Evolutionary conservation across 75 land plant species (phyloP), one percentile per base, ranked within the genome.

Genomic region (Ceratopteris richardii): DNA sequence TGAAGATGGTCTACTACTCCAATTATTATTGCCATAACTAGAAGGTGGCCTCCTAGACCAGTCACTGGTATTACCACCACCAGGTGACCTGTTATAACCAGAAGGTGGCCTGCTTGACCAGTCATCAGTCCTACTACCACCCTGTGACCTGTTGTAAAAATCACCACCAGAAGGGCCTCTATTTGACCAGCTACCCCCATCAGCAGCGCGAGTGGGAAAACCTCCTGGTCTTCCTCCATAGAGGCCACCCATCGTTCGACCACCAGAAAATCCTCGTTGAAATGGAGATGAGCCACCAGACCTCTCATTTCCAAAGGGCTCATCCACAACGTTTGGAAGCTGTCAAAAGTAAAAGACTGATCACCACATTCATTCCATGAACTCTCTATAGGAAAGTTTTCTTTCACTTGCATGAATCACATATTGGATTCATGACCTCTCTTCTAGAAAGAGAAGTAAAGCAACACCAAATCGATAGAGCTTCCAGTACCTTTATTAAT

Each of bases 221-320:
- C 63, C 63, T 11, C 63, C 63, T 19, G 29, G 19, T 14, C 63
- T 40, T 13, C 54, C 53, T 29, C 65, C 65, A 18, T 17, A 46
- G 51, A 5, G 1, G 2, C 65, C 55, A 63, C 53, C 53, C 10
- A 23, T 6, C 1, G 57, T n/a, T 16, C 65, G 57, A 26, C 65
- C 54, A 47, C 51, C 10, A 44, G 13, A 18, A 43, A 6, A 20
- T 2, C 65, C 65, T 20, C 65, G 19, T 28, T 57, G 59, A 16
- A 33, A 27, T 2, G 39, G 59, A 9, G 59, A 21, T 33, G 39
- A 18, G 3, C 1, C 23, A 24, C 63, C 63, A 44, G 44, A 61
- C 18, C 63, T 25, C 25, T 40, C 44, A 23, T 13, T 52, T 52
- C 28, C 54, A 52, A 23, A 52, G 1, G 54, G 54, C 5, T 52